phyloP scores from a whole-genome alignment of 768 basidiomycete species.

The Gloeophyllum trabeum region DNA sequence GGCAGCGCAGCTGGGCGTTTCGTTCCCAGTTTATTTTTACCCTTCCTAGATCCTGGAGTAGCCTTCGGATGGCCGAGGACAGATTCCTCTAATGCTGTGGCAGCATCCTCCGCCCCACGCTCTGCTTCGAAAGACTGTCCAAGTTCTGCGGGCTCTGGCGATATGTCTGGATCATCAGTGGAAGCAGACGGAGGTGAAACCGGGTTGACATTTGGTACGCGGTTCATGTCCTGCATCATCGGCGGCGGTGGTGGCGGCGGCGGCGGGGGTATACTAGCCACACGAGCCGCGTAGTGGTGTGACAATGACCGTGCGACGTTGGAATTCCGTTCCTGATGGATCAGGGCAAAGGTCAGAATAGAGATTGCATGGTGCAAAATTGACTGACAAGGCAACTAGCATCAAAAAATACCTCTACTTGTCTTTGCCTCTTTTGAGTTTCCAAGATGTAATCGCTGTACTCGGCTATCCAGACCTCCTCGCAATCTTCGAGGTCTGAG shows the following conservation, averaged over 20 bases:
- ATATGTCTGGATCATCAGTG: too few relatives aligned
- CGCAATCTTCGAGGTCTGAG: constrained; percentile 76
- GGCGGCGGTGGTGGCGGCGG: constrained; percentile 25
- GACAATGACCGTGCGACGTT: constrained; percentile 48
- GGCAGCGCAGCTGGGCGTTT: constrained; percentile 39
- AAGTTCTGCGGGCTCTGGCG: too few relatives aligned
- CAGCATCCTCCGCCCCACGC: constrained; percentile 44
- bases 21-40: constrained; percentile 32
- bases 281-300: constrained; percentile 40
- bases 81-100: constrained; percentile 41
- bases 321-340: constrained; percentile 57
- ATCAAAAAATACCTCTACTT: constrained; percentile 68
- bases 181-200: too few relatives aligned
- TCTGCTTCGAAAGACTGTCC: too few relatives aligned
- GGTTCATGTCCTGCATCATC: too few relatives aligned
- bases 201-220: too few relatives aligned
- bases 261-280: constrained; percentile 32
- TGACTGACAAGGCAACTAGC: constrained; percentile 50
- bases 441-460: constrained; percentile 59
- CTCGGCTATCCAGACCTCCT: constrained; percentile 66
- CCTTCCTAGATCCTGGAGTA: constrained; percentile 18
- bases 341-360: constrained; percentile 3
- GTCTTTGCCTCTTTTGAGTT: constrained; percentile 61
- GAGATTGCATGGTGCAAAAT: background rate
- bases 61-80: constrained; percentile 20